These are phyloP conservation scores for Scleromitrula shiraiana DNA, from an alignment of 2,329 filamentous ascomycete genomes.

Conservation along the genomic window DNA sequence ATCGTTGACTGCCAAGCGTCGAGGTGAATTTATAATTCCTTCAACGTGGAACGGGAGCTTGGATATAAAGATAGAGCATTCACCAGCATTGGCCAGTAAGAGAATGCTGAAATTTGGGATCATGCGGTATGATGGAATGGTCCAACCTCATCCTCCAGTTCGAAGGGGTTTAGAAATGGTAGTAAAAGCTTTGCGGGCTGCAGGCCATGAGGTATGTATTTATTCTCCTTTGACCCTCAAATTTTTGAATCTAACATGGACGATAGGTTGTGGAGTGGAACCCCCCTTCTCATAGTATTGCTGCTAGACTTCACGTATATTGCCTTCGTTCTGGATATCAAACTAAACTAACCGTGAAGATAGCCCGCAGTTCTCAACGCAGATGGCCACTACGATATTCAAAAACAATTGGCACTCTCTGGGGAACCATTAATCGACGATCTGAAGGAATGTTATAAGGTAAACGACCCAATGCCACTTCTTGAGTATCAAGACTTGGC, in stretches of 20 bases:
- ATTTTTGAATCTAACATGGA: not conserved
- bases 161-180: conserved; percentile 41
- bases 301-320: conserved; percentile 4
- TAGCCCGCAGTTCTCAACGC: conserved; percentile 5
- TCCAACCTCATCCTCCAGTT: conserved; percentile 47
- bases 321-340: not conserved
- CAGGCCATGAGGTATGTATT: not conserved
- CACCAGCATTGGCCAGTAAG: conserved; percentile 14
- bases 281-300: conserved; percentile 5
- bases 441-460: not conserved
- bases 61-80: not conserved
- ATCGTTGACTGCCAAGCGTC: not conserved
- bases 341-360: not conserved
- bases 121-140: conserved; percentile 41
- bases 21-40: not conserved
- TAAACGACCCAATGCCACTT: conserved; percentile 3
- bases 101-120: conserved; percentile 43
- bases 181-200: not conserved
- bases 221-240: not conserved
- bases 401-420: conserved; percentile 2
- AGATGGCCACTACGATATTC: conserved; percentile 5
- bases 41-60: not conserved
- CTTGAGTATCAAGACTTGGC: conserved; percentile 8
- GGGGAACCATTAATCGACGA: conserved; percentile 3
- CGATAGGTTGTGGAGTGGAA: not conserved